phyloP scores from a whole-genome alignment of 1,284 basidiomycete species.

The Marasmius fiardii region DNA sequence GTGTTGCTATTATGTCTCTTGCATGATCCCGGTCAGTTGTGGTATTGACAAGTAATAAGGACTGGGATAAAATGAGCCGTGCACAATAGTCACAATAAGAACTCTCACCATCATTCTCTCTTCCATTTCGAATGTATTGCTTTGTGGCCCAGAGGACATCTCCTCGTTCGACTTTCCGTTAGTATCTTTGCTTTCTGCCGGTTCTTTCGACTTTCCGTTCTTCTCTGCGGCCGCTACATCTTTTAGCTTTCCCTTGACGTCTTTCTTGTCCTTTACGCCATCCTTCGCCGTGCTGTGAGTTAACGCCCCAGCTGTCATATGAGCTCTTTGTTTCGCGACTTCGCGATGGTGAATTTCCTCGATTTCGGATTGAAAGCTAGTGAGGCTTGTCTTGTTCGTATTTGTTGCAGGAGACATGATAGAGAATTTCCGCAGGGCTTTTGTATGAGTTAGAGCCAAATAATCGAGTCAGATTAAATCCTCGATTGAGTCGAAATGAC shows the following conservation, averaged over 20 bases:
- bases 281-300: constrained; percentile 3
- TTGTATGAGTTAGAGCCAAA: background rate
- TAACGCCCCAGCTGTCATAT: constrained; percentile 23
- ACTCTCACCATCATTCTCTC: constrained; percentile 54
- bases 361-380: constrained; percentile 72
- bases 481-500: background rate
- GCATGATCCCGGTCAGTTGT: constrained; percentile 47
- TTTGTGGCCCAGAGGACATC: background rate
- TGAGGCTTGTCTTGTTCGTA: constrained; percentile 30
- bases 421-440: background rate
- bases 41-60: constrained; percentile 41
- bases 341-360: constrained; percentile 68
- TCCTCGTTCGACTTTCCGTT: background rate
- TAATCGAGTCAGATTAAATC: constrained; percentile 1
- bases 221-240: background rate
- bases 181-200: background rate
- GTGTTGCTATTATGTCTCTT: constrained; percentile 58
- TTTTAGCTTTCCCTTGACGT: constrained; percentile 13
- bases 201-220: background rate
- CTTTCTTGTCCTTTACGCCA: constrained; percentile 21
- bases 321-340: constrained; percentile 53
- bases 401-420: constrained; percentile 43
- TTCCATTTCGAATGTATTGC: constrained; percentile 45
- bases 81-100: background rate
- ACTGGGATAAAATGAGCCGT: constrained; percentile 31